Percentiles rank a stretch among this genome's conserved stretches.
Conservation (phyloP, 306 rosid species). For the Ceratonia siliqua region DNA sequence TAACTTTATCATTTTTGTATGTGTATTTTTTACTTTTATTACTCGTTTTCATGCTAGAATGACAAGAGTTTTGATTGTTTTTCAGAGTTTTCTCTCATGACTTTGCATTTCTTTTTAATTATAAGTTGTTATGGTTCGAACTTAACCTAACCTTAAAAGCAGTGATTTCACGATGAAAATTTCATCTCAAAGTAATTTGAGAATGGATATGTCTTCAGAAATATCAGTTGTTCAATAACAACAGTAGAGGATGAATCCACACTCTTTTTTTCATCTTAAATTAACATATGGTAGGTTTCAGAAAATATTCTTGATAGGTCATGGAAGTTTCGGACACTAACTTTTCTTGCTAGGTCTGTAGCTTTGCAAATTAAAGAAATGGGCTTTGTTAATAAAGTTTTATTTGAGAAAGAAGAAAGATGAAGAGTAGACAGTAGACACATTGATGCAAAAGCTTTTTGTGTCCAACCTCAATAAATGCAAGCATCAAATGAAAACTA, state of each 20-base stretch:
- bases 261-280: neutral
- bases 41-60: neutral
- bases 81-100: constrained; percentile 7
- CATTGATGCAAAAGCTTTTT: neutral
- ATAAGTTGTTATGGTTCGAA: neutral
- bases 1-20: neutral
- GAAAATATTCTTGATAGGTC: neutral
- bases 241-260: constrained; percentile 24
- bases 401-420: neutral
- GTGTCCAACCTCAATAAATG: neutral
- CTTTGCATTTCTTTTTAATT: constrained; percentile 8
- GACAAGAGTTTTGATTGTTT: neutral
- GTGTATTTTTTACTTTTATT: neutral
- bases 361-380: neutral
- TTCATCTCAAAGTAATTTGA: neutral
- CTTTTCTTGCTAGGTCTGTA: neutral
- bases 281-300: neutral
- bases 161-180: neutral
- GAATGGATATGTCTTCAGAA: neutral
- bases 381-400: neutral
- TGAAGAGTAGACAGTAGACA: too few species aligned
- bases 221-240: constrained; percentile 4
- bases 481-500: neutral
- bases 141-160: constrained; percentile 1
- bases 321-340: neutral